These are phyloP conservation scores for Solanum arcanum DNA, from an alignment of 257 asterid species.

Conservation along the genomic window DNA sequence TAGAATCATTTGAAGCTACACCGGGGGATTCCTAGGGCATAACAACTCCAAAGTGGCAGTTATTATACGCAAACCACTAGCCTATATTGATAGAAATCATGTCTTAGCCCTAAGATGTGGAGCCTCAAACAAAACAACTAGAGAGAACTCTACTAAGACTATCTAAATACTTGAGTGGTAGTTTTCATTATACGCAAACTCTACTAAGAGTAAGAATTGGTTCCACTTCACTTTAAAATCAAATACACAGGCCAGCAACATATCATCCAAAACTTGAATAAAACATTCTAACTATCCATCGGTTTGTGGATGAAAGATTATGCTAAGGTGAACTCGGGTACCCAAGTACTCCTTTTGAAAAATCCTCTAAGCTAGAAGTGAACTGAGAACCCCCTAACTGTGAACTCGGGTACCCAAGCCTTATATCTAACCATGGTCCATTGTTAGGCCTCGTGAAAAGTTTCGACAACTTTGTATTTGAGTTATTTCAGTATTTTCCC, in stretches of 20 bases:
- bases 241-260: not conserved
- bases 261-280: not conserved
- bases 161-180: not conserved
- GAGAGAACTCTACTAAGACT: not conserved
- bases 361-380: not conserved
- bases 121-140: not conserved
- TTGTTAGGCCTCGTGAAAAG: not conserved
- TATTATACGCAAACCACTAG: not conserved
- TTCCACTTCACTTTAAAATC: not conserved
- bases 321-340: not conserved
- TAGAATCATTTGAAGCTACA: not conserved
- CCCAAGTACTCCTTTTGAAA: not conserved
- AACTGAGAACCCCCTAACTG: not conserved
- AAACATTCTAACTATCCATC: not conserved
- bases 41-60: too few relatives aligned
- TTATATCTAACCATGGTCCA: not conserved
- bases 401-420: too few relatives aligned
- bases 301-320: not conserved
- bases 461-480: not conserved
- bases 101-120: not conserved
- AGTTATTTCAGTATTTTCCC: not conserved
- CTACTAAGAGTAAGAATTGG: not conserved
- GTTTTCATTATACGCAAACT: not conserved
- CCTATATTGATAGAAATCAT: not conserved
- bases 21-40: not conserved